These are phyloP conservation scores for Sporothrix luriei DNA, from an alignment of 2,329 filamentous ascomycete species.

Conservation along the genomic window DNA sequence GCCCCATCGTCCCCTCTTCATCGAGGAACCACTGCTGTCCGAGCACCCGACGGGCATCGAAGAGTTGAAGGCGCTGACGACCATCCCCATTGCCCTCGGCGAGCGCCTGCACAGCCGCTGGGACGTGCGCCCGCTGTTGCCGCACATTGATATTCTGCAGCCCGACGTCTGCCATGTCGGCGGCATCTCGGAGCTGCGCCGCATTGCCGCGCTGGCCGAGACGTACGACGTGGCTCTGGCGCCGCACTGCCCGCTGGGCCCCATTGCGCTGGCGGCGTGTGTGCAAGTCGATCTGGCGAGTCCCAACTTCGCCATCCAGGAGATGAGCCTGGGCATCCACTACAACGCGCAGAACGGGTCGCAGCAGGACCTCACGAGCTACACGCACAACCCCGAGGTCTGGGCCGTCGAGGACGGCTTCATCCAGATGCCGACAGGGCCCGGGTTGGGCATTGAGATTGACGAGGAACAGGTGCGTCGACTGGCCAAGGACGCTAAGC, in stretches of 20 bases:
- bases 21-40: conserved; percentile 67
- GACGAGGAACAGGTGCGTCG: conserved; percentile 64
- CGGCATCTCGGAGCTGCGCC: conserved; percentile 64
- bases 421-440: conserved; percentile 55
- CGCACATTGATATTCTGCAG: conserved; percentile 67
- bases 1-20: conserved; percentile 64
- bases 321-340: conserved; percentile 71
- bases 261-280: conserved; percentile 66
- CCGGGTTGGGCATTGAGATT: conserved; percentile 63
- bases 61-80: conserved; percentile 57
- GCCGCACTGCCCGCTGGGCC: conserved; percentile 67
- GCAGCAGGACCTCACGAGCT: conserved; percentile 61
- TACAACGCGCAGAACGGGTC: conserved; percentile 59
- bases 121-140: conserved; percentile 66
- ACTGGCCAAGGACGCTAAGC: conserved; percentile 52
- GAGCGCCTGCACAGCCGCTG: conserved; percentile 66
- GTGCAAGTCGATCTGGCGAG: conserved; percentile 61
- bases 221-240: conserved; percentile 67
- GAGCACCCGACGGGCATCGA: conserved; percentile 63
- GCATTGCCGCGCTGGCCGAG: conserved; percentile 66
- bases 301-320: conserved; percentile 66
- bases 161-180: conserved; percentile 66
- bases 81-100: conserved; percentile 65
- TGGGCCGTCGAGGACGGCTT: conserved; percentile 58
- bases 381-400: conserved; percentile 59